Conservation (phyloP, 2,329 filamentous ascomycete species). For the Daldinia sp. region DNA sequence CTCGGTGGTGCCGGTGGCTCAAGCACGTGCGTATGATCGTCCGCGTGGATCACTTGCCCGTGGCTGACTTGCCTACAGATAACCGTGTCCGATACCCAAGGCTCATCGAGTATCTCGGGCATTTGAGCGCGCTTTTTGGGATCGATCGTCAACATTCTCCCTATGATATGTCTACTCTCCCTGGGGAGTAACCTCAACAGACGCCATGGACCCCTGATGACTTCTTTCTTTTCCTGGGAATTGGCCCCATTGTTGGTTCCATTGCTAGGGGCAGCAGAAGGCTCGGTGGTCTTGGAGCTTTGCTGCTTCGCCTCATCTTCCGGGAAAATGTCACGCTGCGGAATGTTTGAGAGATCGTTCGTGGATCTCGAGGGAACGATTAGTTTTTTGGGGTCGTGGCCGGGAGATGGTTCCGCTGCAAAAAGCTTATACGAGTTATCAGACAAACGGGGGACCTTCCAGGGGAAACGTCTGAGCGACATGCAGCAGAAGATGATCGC, state of each 20-base stretch:
- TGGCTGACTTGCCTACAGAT: constrained; percentile 81
- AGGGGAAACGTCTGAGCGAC: constrained; percentile 92
- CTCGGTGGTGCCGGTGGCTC: constrained; percentile 70
- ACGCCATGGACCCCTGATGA: constrained; percentile 92
- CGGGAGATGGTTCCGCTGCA: constrained; percentile 82
- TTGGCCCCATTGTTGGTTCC: constrained; percentile 42
- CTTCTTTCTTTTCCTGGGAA: constrained; percentile 69
- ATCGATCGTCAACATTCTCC: constrained; percentile 90
- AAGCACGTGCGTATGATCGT: constrained; percentile 84
- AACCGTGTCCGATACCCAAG: constrained; percentile 85
- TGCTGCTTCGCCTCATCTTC: constrained; percentile 47
- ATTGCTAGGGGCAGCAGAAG: constrained; percentile 35
- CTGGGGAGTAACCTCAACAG: constrained; percentile 86
- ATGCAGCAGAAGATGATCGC: constrained; percentile 99
- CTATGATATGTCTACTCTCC: constrained; percentile 88
- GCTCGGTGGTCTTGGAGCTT: constrained; percentile 39
- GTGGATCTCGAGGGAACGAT: constrained; percentile 56
- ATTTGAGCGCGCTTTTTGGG: constrained; percentile 84
- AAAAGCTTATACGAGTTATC: constrained; percentile 98
- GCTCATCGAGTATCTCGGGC: constrained; percentile 84
- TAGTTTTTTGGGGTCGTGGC: constrained; percentile 66
- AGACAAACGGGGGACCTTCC: constrained; percentile 90
- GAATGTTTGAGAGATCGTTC: constrained; percentile 53
- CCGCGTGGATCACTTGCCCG: constrained; percentile 74
- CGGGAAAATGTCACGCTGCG: constrained; percentile 51